These are phyloP conservation scores for Nothophoma quercina DNA, from an alignment of 2,329 filamentous ascomycete species.

Conservation along the genomic window DNA sequence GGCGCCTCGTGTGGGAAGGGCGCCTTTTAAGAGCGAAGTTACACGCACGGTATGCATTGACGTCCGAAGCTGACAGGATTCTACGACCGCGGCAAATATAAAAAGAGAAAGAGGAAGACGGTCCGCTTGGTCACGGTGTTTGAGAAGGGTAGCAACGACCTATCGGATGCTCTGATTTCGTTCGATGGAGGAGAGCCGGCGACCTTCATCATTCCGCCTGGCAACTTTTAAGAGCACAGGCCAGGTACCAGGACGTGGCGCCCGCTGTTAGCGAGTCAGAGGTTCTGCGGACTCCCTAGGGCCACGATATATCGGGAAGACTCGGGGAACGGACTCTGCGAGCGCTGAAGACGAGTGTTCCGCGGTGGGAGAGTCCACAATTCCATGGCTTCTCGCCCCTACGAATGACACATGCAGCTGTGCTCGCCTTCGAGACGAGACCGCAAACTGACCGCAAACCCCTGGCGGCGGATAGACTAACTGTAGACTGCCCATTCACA, in stretches of 20 bases:
- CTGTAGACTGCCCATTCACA: constrained; percentile 13
- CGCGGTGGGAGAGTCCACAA: constrained; percentile 13
- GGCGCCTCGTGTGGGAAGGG: constrained; percentile 32
- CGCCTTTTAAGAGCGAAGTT: constrained; percentile 45
- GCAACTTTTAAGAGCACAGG: constrained; percentile 16
- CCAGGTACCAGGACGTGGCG: constrained; percentile 3
- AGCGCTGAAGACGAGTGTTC: not conserved
- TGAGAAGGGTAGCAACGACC: constrained; percentile 26
- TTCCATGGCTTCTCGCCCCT: constrained; percentile 22
- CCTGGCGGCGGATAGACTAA: constrained; percentile 17
- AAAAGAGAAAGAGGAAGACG: constrained; percentile 39
- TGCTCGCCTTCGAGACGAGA: constrained; percentile 15
- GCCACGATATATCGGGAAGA: constrained; percentile 15
- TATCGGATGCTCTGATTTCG: constrained; percentile 36
- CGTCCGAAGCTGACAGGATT: constrained; percentile 33
- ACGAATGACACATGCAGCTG: constrained; percentile 19
- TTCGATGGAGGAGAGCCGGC: constrained; percentile 18
- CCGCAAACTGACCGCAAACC: constrained; percentile 15
- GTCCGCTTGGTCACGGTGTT: constrained; percentile 28
- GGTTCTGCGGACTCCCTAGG: constrained; percentile 12
- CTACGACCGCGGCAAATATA: constrained; percentile 40
- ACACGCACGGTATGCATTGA: constrained; percentile 45
- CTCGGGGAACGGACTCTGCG: constrained; percentile 6
- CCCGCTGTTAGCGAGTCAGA: constrained; percentile 20
- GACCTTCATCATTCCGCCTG: constrained; percentile 20